Percentiles rank a stretch among this genome's conserved stretches.
Conservation (phyloP, 371 early-diverging fungal species). For the Zychaea mexicana region DNA sequence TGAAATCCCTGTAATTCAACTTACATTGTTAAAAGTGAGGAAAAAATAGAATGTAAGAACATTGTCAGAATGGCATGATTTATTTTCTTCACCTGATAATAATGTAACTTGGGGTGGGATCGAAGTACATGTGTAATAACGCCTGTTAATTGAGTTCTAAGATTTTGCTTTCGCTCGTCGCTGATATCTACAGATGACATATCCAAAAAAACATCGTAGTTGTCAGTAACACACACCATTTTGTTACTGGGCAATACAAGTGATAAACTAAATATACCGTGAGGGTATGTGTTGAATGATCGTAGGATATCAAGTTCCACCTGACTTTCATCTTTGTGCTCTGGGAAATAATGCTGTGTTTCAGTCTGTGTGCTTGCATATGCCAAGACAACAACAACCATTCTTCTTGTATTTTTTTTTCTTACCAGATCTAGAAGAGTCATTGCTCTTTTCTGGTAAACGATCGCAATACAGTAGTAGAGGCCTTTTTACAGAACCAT, state of each 20-base stretch:
- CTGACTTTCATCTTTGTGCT: conserved; percentile 14
- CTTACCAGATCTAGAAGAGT: too few species aligned
- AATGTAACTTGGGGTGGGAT: conserved; percentile 60
- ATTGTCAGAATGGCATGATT: too few species aligned
- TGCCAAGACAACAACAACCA: background rate
- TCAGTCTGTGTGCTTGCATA: too few species aligned
- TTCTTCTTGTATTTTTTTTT: too few species aligned
- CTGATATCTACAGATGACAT: conserved; percentile 22
- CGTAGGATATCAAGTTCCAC: conserved; percentile 4
- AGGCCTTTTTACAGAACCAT: conserved; percentile 36
- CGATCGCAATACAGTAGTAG: conserved; percentile 40
- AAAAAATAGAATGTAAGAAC: background rate
- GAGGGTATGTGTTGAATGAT: conserved; percentile 11
- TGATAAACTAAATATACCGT: background rate
- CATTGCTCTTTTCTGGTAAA: too few species aligned
- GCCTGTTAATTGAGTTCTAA: conserved; percentile 44
- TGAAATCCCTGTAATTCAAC: conserved; percentile 62
- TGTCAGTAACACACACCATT: too few species aligned
- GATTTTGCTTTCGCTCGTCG: conserved; percentile 31
- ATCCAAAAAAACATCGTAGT: too few species aligned
- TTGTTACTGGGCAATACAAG: too few species aligned
- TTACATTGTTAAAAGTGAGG: background rate
- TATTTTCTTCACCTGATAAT: conserved; percentile 61
- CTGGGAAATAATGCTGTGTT: background rate
- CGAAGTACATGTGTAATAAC: conserved; percentile 57